Evolutionary conservation across 2,329 filamentous ascomycete species (phyloP).

Genomic region (Ambrosiella cleistominuta): DNA sequence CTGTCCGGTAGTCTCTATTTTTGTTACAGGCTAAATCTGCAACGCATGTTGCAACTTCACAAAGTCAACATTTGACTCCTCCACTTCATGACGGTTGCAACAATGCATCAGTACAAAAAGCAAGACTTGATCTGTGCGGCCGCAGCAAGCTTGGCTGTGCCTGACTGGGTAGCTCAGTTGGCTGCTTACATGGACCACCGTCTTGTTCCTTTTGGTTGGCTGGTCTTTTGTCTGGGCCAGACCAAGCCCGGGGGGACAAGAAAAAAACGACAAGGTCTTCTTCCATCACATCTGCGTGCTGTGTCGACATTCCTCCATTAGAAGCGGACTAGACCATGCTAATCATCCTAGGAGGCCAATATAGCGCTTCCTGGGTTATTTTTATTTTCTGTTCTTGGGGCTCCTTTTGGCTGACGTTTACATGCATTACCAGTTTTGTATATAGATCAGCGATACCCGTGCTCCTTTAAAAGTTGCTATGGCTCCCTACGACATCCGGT

Average conservation of each 20-base stretch:
- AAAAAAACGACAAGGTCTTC: no score
- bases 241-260: no score
- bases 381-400: slow-evolving; percentile 5
- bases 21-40: no score
- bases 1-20: no score
- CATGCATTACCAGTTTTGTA: slow-evolving; percentile 9
- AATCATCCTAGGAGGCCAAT: slow-evolving; percentile 8
- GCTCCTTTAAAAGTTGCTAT: slow-evolving; percentile 9
- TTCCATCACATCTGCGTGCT: not conserved
- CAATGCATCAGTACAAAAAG: not conserved
- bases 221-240: not conserved
- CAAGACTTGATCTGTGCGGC: not conserved
- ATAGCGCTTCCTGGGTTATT: slow-evolving; percentile 9
- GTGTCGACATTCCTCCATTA: slow-evolving; percentile 2
- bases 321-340: slow-evolving; percentile 10
- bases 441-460: slow-evolving; percentile 11
- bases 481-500: slow-evolving; percentile 11
- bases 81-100: not conserved
- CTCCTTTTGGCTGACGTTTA: slow-evolving; percentile 10
- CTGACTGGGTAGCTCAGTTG: not conserved
- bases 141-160: not conserved
- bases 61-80: no score
- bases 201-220: not conserved
- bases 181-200: slow-evolving; percentile 9
- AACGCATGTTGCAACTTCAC: no score